These are phyloP conservation scores for Astrephomene gubernaculifera DNA, from an alignment of 139 green algal species.

Conservation along the genomic window DNA sequence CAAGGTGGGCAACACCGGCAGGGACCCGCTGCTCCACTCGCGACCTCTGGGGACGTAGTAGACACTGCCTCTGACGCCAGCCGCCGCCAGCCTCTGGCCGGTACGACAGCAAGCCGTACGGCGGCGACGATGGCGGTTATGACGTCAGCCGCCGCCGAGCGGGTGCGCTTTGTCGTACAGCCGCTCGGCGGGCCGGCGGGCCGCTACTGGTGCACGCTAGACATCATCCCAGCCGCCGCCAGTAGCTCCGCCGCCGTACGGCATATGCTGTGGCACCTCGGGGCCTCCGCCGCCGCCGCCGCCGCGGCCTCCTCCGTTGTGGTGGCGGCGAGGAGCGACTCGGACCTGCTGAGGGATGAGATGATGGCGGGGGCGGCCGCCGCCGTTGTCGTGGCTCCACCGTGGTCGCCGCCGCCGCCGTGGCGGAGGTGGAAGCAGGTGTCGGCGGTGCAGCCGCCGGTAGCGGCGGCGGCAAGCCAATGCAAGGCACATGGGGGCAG, in stretches of 20 bases:
- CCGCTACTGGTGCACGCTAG: slow-evolving; percentile 10
- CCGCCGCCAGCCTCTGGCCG: background rate
- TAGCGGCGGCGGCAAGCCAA: background rate
- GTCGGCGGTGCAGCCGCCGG: background rate
- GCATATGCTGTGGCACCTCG: slow-evolving; percentile 16
- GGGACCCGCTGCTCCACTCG: too few species aligned
- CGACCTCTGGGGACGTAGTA: too few species aligned
- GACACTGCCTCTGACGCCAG: too few species aligned
- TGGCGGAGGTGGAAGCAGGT: background rate
- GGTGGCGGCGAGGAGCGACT: slow-evolving; percentile 21
- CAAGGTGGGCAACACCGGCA: too few species aligned
- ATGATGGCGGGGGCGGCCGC: slow-evolving; percentile 9
- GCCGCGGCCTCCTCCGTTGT: too few species aligned
- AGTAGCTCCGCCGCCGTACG: slow-evolving; percentile 17
- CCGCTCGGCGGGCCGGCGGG: background rate
- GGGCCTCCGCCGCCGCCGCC: background rate
- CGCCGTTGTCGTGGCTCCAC: background rate
- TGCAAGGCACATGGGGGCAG: too few species aligned
- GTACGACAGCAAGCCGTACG: too few species aligned
- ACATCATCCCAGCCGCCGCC: slow-evolving; percentile 25
- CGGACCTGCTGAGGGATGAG: slow-evolving; percentile 1
- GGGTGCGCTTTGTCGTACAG: background rate
- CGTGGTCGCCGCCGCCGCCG: slow-evolving; percentile 4
- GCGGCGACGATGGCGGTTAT: background rate
- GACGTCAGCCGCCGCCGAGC: background rate